Base-by-base conservation (phyloP, 176 grass and related monocot genomes). In the Aechmea fasciata region DNA sequence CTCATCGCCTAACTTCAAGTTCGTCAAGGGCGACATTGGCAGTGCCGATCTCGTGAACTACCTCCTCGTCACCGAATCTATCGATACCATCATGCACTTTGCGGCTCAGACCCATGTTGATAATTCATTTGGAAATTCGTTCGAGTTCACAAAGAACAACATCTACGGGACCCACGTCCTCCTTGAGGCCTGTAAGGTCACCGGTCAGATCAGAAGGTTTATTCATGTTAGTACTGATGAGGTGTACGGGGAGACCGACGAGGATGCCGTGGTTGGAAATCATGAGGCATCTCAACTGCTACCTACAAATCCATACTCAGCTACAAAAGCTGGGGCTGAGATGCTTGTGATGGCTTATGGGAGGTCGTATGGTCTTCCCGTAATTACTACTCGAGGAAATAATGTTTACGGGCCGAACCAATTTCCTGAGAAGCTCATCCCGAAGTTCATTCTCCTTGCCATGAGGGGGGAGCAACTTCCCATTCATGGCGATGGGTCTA, bases 21-120 rank as follows among this genome's bases (percentile, higher is more conserved):
- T 92, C 79, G 89, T 92, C 26, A 88, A 92, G 83, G 89, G 89
- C 24, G 89, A 92, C 66, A 92, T 92, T 57, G 89, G 82, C 59
- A 92, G 89, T 75, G 85, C 82, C 78, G 89, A 92, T 63, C 76
- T 92, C 66, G 89, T 92, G 63, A 85, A 92, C 65, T 88, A 88
- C 73, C 82, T 92, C 57, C 76, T 92, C 52, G 68, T 85, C 53
- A 92, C 89, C 1, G 89, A 92, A 53, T 88, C 82, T 0, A 92
- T 92, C 11, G 89, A 92, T 66, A 92, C 89, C 24, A 88, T 92
- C 78, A 92, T 92, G 89, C 89, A 91, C 48, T 91, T 91, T 20
- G 88, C 88, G 66, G 89, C 89, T 51, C 85, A 92, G 79, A 92
- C 85, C 50, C 89, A 92, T 77, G 89, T 92, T 50, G 89, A 92